These are phyloP conservation scores for Elaeagnus macrophylla DNA, from an alignment of 306 rosid species.

Conservation along the genomic window DNA sequence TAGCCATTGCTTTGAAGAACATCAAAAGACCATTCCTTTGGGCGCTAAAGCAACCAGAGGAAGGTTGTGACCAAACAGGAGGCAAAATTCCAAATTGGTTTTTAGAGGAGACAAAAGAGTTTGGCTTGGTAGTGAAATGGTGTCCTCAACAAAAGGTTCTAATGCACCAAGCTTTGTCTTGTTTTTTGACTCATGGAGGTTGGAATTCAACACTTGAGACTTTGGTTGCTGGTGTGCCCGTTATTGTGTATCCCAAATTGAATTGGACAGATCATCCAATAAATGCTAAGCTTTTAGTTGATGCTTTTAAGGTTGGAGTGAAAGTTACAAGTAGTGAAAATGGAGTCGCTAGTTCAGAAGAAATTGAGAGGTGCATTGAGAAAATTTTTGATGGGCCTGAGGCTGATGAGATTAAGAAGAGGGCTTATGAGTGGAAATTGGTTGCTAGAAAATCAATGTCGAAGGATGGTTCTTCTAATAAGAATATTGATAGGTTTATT, in stretches of 20 bases:
- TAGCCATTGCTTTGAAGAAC: conserved; percentile 35
- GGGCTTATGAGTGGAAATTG: conserved; percentile 32
- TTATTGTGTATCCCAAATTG: conserved; percentile 38
- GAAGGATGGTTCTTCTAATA: conserved; percentile 40
- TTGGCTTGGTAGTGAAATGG: conserved; percentile 43
- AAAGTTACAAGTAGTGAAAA: conserved; percentile 19
- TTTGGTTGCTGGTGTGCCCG: conserved; percentile 35
- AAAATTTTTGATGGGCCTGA: conserved; percentile 35
- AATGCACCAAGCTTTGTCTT: conserved; percentile 42
- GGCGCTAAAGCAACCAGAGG: conserved; percentile 35
- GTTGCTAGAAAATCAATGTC: conserved; percentile 22
- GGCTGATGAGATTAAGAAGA: conserved; percentile 26
- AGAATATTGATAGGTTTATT: conserved; percentile 28
- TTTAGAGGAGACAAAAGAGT: conserved; percentile 27
- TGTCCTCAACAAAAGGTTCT: conserved; percentile 52
- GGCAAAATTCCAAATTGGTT: conserved; percentile 21
- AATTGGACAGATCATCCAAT: conserved; percentile 47
- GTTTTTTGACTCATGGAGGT: conserved; percentile 53
- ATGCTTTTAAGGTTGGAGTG: conserved; percentile 39
- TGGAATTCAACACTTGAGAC: conserved; percentile 58
- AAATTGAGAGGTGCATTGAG: conserved; percentile 40
- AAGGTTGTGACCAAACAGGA: not conserved
- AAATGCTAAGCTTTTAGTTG: conserved; percentile 33
- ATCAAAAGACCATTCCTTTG: conserved; percentile 42
- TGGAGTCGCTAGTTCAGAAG: conserved; percentile 21